Evolutionary conservation across 2,329 filamentous ascomycete species (phyloP), one percentile per base, ranked within the genome.

Genomic region (Beauveria sp.): DNA sequence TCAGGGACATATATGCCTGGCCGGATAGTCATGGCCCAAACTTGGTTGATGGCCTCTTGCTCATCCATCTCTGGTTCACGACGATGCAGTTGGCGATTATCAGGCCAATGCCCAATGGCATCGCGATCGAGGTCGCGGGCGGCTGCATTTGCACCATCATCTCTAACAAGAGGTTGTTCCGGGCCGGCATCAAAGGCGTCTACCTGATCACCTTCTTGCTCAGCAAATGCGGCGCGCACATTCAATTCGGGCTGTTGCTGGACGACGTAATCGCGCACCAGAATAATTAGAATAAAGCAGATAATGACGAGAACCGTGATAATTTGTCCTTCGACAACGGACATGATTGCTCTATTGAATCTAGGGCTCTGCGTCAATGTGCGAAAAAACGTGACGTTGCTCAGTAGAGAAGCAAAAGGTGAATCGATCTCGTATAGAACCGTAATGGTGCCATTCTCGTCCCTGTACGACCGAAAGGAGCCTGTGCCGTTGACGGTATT

Each of bases 251-350:
- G 95, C 71, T 99, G 95, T 72, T 99, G 95, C 72, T 99, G 95
- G 10, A 99, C 92, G 56, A 99, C 95, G 83, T 96, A 99, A 76
- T 99, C 95, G 52, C 96, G 81, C 52, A 99, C 97, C 4, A 99
- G 77, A 67, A 99, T 99, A 47, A 99, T 87, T n/a, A 99, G 78
- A 63, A 99, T 97, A 73, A 98, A 99, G 62, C 89, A 92, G 50
- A 96, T 83, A 8, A 99, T 93, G 56, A 98, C 91, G 12, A 96
- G 77, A 6, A 97, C 78, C 0, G 93, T 99, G 67, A 99, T 96
- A 53, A 98, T 84, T 70, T 96, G 93, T 4, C 95, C 95, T 75
- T 99, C 95, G 3, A 97, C 78, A 1, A 93, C 85, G 66, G 92
- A 88, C 58, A 98, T 86, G 18, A 97, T 76, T 57, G 89, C 82